Evolutionary conservation across 1,284 basidiomycete species (phyloP), one percentile per base, ranked within the genome.

Genomic region (Boletus smithii): DNA sequence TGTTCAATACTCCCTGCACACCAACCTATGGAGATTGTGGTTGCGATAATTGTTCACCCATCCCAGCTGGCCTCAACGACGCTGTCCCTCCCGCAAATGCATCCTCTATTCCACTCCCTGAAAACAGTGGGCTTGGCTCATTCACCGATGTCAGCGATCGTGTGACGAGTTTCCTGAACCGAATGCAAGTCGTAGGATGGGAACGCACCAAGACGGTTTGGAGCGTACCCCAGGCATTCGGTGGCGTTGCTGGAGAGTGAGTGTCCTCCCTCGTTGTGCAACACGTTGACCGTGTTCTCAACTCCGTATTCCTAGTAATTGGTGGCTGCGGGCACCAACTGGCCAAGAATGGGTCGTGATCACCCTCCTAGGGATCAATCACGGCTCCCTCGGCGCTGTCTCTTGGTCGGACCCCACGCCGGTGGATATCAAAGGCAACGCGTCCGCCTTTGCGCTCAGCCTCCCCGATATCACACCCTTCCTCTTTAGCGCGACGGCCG

Each of bases 181-280:
- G 83, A 14, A 66, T 84, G 20, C 72, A 76, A 53, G 70, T 73
- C 38, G 73, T 81, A 36, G 85, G 85, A 5, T 82, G 83, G 78
- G 80, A 80, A 42, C 69, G 65, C 13, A 63, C 60, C 29, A 63
- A 63, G 58, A 70, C 77, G 3, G 73, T 88, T 4, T 89, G 87
- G 87, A 78, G 78, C 11, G 86, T 88, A 0, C 84, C 87, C 2
- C 87, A 89, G 63, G 87, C 77, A 0, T 90, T 89, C 55, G 85
- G 86, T 16, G 74, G 73, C 29, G 71, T 72, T n/a, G 11, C 57
- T 5, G 61, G 45, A 26, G 71, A 73, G 82, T 87, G 39, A 61
- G 81, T 67, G 5, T 1, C 3, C 17, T 27, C 45, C 22, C 29
- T 30, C 16, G 9, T 22, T 31, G n/a, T 30, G 10, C 16, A 26